Percentiles rank a stretch among this genome's conserved stretches.
Conservation (phyloP, 2,329 filamentous ascomycete genomes). For the Nemania bipapillata region DNA sequence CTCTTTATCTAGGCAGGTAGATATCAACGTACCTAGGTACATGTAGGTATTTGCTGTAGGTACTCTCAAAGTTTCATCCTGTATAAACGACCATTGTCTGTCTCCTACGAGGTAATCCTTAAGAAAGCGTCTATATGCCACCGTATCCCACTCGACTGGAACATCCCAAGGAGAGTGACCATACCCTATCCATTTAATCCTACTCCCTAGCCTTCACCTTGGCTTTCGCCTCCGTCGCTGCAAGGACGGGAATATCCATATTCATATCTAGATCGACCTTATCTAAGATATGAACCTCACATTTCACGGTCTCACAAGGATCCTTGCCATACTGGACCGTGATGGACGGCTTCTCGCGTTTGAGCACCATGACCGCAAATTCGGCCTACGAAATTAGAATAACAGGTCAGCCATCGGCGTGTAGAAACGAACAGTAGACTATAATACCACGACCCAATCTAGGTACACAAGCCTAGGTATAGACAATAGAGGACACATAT, state of each 20-base stretch:
- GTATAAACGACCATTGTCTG: background rate
- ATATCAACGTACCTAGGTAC: background rate
- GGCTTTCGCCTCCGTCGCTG: background rate
- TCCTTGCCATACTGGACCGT: conserved; percentile 23
- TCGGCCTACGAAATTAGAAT: conserved; percentile 11
- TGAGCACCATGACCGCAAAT: conserved; percentile 25
- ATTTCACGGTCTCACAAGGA: conserved; percentile 17
- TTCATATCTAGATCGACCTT: background rate
- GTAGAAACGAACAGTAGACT: background rate
- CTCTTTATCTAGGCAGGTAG: no score
- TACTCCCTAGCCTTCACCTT: background rate
- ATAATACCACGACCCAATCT: background rate
- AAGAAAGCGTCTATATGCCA: background rate
- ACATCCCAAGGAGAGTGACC: background rate
- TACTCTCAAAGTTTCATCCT: background rate
- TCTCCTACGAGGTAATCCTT: background rate
- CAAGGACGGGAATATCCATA: background rate
- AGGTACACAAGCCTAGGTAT: background rate
- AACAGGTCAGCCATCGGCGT: background rate
- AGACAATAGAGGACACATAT: background rate
- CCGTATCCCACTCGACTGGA: background rate
- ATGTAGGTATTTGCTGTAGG: background rate
- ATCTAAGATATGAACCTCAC: background rate
- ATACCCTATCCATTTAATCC: background rate
- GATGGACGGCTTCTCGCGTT: conserved; percentile 4